Evolutionary conservation across 805 yeast genomes (phyloP), one percentile per base, ranked within the genome.

Genomic region (Yamadazyma scolyti): DNA sequence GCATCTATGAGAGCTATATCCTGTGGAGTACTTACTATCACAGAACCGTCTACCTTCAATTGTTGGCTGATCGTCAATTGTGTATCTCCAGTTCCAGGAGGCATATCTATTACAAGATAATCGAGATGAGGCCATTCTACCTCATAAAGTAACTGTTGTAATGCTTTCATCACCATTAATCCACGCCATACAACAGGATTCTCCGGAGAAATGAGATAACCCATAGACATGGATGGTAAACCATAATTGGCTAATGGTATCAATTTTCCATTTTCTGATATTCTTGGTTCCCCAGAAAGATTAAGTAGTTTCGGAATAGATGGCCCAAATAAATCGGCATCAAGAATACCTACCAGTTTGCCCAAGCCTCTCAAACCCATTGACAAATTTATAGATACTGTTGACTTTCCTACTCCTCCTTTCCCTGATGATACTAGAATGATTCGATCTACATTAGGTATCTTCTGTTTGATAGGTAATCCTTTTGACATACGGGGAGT

Each of bases 11-110:
- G 54, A 0, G 95, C 95, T 23, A 86, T 73, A 42, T 86, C 95
- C 52, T 86, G 95, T 0, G 94, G 90, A 0, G 95, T 86, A 1
- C 88, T 77, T 1, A 86, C 95, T 22, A 86, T 75, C 1, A 86
- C 71, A 0, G 94, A 86, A 0, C 95, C 95, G 44, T 79, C 82
- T 0, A 86, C 74, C 27, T 71, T 68, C n/a, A 82, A 52, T 45
- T 78, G 82, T 54, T 86, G 95, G 16, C 87, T 78, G n/a, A 86
- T 65, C 0, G 94, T 82, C 33, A 86, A 64, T 47, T 86, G 95
- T 0, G 84, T 79, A 50, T 86, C 95, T 12, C 95, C 95, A 0
- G 95, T 86, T 2, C 95, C 95, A 1, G 95, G 95, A 0, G 95
- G 95, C 83, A 86, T 73, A 46, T 86, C 95, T 8, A 86, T 62